Percentiles rank a stretch among this genome's conserved stretches.
phyloP scores from a whole-genome alignment of 2,329 filamentous ascomycete genomes.

The Penicillium sp. region DNA sequence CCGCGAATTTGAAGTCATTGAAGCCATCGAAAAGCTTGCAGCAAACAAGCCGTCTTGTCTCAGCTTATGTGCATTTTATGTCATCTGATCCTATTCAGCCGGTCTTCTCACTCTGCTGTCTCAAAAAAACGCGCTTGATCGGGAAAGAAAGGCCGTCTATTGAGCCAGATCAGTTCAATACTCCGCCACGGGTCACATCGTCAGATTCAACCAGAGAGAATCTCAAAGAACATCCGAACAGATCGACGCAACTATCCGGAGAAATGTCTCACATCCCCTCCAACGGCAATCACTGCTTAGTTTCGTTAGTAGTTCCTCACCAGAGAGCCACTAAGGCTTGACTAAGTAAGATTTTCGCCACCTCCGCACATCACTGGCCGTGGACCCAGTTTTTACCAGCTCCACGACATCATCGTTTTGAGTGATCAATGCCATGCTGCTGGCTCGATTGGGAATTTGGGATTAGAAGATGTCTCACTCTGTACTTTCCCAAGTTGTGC shows the following conservation, averaged over 20 bases:
- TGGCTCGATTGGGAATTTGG: background rate
- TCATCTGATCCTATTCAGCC: background rate
- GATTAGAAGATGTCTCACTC: background rate
- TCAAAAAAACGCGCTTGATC: background rate
- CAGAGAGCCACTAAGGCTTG: constrained; percentile 4
- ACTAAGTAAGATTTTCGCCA: constrained; percentile 4
- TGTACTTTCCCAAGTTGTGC: background rate
- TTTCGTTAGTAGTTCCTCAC: constrained; percentile 4
- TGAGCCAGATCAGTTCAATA: too few relatives aligned
- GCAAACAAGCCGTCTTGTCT: background rate
- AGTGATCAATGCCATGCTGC: background rate
- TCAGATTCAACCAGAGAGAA: too few relatives aligned
- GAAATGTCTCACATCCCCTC: constrained; percentile 19
- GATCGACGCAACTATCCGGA: background rate
- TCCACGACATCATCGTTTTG: constrained; percentile 5
- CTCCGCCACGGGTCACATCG: too few relatives aligned
- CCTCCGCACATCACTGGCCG: background rate
- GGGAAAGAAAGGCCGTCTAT: background rate
- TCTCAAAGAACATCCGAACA: too few relatives aligned
- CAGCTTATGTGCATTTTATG: background rate
- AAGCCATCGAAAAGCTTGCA: background rate
- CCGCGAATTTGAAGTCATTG: background rate
- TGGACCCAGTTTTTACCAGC: background rate
- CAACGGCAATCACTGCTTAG: background rate
- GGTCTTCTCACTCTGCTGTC: background rate